Base-by-base conservation (phyloP, 352 stramenopile species). In the Globisporangium nagaii region DNA sequence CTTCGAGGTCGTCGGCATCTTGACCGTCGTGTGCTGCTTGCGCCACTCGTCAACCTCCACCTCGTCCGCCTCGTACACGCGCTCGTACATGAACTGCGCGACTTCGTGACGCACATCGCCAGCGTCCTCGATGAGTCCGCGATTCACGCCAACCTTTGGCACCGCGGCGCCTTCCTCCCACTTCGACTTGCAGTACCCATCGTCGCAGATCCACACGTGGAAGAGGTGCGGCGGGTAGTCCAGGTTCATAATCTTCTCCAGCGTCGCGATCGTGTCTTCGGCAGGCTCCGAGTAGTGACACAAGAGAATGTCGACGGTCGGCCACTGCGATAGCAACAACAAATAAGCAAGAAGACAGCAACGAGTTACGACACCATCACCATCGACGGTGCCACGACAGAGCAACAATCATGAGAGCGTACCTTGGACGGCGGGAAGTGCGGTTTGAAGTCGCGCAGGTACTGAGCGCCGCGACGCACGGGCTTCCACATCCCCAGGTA, bases 401-500 rank as follows among this genome's bases (percentile, higher is more conserved):
- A 28, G 11, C 32, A 17, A 9, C n/a, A 10, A 30, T n/a, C 34
- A 30, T 13, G 30, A 56, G 31, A 13, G 12, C 35, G 20, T 47
- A 56, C 49, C 49, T 86, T 86, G 45, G 70, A 65, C 0, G 73
- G 68, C 11, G 75, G 73, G 43, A 89, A 87, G 45, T 83, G 71
- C 4, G 79, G 79, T 40, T 87, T 82, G 46, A 89, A 89, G 40
- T 89, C 79, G 2, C 65, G 53, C 20, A 89, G 54, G 58, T 87
- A 89, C 9, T 79, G 73, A 28, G 79, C 79, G 6, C 79, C 79
- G 27, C 79, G 79, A 64, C 79, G 79, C 35, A 89, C 79, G 3
- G 79, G 79, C 56, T 84, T 87, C 79, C 79, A 89, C 79, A 89
- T 89, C 28, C 79, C 79, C 28, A 89, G 65, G 58, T 89, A 89